A percentile compares a stretch with the other conserved stretches of the same genome.
These are phyloP conservation scores for Wallacemonas sp. DNA, from an alignment of 208 protist species.

Conservation along the genomic window DNA sequence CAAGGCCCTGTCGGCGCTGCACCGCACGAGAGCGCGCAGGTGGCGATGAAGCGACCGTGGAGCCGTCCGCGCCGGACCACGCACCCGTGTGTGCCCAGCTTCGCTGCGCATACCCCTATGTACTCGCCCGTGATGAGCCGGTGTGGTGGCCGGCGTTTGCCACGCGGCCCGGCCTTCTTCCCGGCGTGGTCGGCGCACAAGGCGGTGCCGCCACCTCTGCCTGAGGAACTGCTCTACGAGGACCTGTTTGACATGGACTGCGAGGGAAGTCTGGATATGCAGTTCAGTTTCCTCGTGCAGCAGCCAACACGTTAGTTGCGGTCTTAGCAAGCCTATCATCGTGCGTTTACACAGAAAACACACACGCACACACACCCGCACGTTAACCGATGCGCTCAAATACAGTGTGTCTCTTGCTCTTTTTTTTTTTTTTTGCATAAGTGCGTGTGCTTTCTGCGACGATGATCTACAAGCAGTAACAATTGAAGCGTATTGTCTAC, in stretches of 20 bases:
- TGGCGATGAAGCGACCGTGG: neutral
- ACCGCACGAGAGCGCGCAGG: no score
- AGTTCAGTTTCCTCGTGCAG: neutral
- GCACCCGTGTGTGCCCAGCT: neutral
- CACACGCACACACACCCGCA: no score
- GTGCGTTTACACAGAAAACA: no score
- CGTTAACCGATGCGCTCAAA: neutral
- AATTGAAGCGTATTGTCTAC: neutral
- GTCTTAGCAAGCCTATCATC: no score
- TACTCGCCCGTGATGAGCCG: neutral
- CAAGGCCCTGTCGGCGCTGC: no score
- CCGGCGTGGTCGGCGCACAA: conserved; percentile 8
- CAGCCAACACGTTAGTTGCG: neutral
- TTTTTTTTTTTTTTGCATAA: no score
- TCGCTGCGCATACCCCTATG: neutral
- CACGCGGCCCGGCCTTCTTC: conserved; percentile 7
- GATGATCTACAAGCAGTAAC: neutral
- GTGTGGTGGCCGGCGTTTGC: neutral
- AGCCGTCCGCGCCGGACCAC: neutral
- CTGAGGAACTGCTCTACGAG: neutral
- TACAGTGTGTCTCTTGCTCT: neutral
- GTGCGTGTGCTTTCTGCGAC: neutral
- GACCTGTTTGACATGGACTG: neutral
- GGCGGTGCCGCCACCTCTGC: neutral
- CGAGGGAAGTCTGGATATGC: neutral